Conservation (phyloP, 2,329 filamentous ascomycete genomes). For the Colletotrichum sp. region DNA sequence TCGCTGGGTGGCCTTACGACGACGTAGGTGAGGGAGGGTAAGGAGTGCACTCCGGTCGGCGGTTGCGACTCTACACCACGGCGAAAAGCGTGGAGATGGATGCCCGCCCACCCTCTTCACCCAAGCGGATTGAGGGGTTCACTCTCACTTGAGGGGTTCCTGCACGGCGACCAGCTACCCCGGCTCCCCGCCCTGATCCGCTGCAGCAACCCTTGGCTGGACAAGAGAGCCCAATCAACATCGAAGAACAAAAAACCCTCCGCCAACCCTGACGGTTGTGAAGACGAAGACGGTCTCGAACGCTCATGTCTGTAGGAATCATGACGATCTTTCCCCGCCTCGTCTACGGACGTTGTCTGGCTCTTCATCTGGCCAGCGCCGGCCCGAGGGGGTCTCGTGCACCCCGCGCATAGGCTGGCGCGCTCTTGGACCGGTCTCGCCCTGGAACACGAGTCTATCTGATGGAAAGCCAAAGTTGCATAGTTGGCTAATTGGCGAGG, state of each 20-base stretch:
- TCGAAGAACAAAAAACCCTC: background rate
- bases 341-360: background rate
- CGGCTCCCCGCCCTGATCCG: constrained; percentile 10
- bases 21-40: background rate
- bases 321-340: background rate
- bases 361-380: background rate
- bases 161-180: constrained; percentile 3
- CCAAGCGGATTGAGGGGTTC: background rate
- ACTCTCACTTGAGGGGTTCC: constrained; percentile 8
- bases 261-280: background rate
- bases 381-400: background rate
- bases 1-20: background rate
- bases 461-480: background rate
- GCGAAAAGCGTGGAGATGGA: background rate
- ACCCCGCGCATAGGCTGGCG: background rate
- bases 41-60: background rate
- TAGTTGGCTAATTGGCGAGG: background rate
- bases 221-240: background rate
- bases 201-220: background rate
- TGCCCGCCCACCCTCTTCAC: background rate
- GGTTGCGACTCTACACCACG: background rate
- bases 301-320: background rate
- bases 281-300: background rate
- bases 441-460: background rate
- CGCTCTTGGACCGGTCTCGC: background rate